A percentile compares a stretch with the other conserved stretches of the same genome.
Evolutionary conservation across 2,329 filamentous ascomycete species (phyloP).

Genomic region (Apiospora rasikravindrae): DNA sequence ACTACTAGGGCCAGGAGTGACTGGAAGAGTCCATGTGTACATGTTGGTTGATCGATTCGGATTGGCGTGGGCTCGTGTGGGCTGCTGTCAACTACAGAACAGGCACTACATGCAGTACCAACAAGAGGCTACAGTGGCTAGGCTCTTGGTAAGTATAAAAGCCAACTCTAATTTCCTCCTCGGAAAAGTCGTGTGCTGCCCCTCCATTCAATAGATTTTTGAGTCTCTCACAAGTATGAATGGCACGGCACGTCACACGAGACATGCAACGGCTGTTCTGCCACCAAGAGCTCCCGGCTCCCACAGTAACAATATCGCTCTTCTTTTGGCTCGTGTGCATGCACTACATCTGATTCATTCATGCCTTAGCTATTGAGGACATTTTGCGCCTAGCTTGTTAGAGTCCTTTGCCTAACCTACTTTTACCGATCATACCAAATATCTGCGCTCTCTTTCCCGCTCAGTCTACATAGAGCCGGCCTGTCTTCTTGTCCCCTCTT

Average conservation of each 20-base stretch:
- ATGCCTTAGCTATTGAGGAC: slow-evolving; percentile 12
- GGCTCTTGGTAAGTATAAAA: slow-evolving; percentile 28
- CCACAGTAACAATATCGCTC: slow-evolving; percentile 19
- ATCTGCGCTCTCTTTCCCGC: background rate
- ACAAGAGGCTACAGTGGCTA: background rate
- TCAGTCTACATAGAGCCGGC: background rate
- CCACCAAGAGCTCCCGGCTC: slow-evolving; percentile 39
- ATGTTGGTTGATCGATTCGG: background rate
- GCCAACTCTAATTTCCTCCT: slow-evolving; percentile 42
- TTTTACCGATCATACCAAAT: background rate
- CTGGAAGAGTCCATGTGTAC: background rate
- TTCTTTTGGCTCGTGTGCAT: slow-evolving; percentile 26
- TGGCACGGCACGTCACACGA: slow-evolving; percentile 42
- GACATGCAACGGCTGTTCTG: slow-evolving; percentile 46
- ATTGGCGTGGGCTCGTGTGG: background rate
- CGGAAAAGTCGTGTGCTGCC: slow-evolving; percentile 30
- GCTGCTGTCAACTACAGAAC: background rate
- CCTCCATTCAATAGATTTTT: slow-evolving; percentile 37
- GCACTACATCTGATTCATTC: slow-evolving; percentile 18
- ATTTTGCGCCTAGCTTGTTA: slow-evolving; percentile 8
- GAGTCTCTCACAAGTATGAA: slow-evolving; percentile 2
- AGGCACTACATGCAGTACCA: background rate
- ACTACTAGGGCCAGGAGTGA: background rate
- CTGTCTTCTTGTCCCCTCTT: slow-evolving; percentile 9
- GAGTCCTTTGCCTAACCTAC: background rate